phyloP scores from a whole-genome alignment of 257 asterid species.

The Voacanga thouarsii region DNA sequence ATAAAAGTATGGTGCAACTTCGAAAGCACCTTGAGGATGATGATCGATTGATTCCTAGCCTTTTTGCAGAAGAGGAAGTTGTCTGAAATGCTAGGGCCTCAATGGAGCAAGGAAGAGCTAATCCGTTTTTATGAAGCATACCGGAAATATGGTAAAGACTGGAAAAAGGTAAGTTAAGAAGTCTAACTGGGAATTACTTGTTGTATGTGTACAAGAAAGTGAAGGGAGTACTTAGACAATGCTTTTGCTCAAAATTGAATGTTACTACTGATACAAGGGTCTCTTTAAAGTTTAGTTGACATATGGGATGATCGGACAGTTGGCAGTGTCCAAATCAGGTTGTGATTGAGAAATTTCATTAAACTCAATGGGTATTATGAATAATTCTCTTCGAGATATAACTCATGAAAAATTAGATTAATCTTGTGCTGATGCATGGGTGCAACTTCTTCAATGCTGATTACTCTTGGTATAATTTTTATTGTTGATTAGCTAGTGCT shows the following conservation, averaged over 20 bases:
- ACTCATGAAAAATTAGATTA: background rate
- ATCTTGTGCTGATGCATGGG: no score
- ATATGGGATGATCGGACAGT: background rate
- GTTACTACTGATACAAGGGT: background rate
- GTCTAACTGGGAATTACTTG: background rate
- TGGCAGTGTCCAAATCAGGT: background rate
- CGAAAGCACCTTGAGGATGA: background rate
- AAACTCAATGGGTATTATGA: background rate
- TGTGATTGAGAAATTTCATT: background rate
- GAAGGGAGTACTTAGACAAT: background rate
- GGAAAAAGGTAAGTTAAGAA: conserved; percentile 76
- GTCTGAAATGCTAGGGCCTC: conserved; percentile 79
- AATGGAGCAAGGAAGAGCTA: conserved; percentile 79
- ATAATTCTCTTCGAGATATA: background rate
- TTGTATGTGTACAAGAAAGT: background rate
- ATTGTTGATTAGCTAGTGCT: background rate
- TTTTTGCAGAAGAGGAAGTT: conserved; percentile 77
- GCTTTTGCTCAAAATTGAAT: background rate
- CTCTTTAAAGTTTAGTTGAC: background rate
- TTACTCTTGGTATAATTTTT: background rate
- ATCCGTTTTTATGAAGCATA: conserved; percentile 78
- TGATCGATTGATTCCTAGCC: background rate
- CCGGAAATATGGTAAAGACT: conserved; percentile 76
- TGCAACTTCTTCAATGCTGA: background rate
- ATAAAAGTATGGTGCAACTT: background rate